Evolutionary conservation across 306 rosid genomes (phyloP), one percentile per base, ranked within the genome.

Genomic region (Pachyrhizus erosus): DNA sequence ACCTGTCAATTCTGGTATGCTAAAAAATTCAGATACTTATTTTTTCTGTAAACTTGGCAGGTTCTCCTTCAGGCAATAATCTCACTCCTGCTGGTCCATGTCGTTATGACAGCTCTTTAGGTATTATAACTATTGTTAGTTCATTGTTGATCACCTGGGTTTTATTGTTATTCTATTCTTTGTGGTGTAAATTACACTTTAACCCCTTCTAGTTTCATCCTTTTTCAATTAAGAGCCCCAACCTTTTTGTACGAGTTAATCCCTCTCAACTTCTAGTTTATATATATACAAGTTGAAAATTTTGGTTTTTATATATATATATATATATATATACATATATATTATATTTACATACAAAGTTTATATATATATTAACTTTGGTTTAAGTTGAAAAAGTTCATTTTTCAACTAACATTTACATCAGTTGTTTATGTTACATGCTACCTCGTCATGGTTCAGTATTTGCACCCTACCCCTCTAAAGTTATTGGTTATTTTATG

Each of bases 51-150:
- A 81, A 70, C 81, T 80, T 91, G 76, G 79, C 93, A 96, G 99
- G 97, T 83, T 93, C 97, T 87, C 97, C 97, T 83, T 80, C 94
- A n/a, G 92, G 90, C 18, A 86, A 91, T 58, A 96, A 90, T 82
- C 93, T 91, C 71, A 92, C 99, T 70, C 93, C 96, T 23, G 98
- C 91, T 73, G 98, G 99, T 83, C 90, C 99, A n/a, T 96, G 99
- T 76, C 98, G 99, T 29, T 96, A 91, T 84, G 99, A 96, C 85
- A 96, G 99, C 89, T 96, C 99, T 58, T 89, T 93, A 78, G 97
- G 99, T 96, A 92, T 81, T 72, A 74, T 72, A 14, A 48, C 23
- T 51, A 84, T 77, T 51, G 4, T 51, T 71, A 46, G 27, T 26
- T 83, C 75, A 65, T 68, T 18, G 29, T 60, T 61, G 7, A 24